Conservation (phyloP, 345 rosid genomes). For the Gossypium turneri region DNA sequence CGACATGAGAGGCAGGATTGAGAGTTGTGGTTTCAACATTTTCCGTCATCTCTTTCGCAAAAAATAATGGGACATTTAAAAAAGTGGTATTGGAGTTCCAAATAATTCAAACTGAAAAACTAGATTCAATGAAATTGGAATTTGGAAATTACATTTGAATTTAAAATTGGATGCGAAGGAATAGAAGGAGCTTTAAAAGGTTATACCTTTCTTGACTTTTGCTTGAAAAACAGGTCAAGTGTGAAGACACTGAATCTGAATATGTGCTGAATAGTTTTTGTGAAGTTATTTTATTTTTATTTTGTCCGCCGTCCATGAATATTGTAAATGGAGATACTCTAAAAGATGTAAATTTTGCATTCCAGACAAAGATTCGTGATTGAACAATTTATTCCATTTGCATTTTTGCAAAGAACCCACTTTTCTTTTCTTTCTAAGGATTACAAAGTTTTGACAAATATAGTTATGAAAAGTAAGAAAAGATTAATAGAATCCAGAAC, state of each 20-base stretch:
- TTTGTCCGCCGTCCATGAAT: slow-evolving; percentile 7
- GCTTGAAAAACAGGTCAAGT: no score
- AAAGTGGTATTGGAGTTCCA: no score
- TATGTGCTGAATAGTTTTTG: not conserved
- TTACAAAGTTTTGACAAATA: not conserved
- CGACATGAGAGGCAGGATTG: no score
- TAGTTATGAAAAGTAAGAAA: not conserved
- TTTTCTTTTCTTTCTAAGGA: not conserved
- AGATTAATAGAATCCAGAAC: not conserved
- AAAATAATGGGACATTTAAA: no score
- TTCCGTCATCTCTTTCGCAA: no score
- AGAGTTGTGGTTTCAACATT: no score
- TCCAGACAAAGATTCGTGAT: slow-evolving; percentile 13
- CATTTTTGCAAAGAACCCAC: not conserved
- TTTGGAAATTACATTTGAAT: no score
- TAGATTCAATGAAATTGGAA: no score
- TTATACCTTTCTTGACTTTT: not conserved
- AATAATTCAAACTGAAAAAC: no score
- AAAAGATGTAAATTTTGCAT: not conserved
- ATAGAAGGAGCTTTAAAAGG: not conserved
- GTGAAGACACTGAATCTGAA: slow-evolving; percentile 1
- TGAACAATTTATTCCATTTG: not conserved
- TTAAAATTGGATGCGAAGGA: not conserved
- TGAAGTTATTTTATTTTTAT: not conserved
- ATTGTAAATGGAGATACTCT: slow-evolving; percentile 1